Conservation (phyloP, 1,139 yeast genomes). For the Hyphopichia wangnamkhiaoensis region DNA sequence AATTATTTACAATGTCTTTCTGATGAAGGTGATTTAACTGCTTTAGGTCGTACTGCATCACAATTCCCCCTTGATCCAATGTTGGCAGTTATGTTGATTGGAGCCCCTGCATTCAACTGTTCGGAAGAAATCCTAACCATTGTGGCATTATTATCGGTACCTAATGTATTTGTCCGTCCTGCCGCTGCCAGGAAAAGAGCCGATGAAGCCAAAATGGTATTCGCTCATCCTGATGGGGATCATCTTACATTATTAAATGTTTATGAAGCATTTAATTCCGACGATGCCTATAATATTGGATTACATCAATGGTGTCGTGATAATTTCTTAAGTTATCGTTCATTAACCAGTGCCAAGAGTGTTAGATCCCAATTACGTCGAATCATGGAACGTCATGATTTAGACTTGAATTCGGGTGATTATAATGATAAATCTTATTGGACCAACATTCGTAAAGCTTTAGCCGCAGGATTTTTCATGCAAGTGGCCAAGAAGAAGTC, state of each 20-base stretch:
- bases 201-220: slow-evolving; percentile 83
- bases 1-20: slow-evolving; percentile 87
- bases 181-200: slow-evolving; percentile 85
- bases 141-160: slow-evolving; percentile 89
- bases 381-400: slow-evolving; percentile 78
- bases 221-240: slow-evolving; percentile 95
- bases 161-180: slow-evolving; percentile 93
- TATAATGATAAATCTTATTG: slow-evolving; percentile 67
- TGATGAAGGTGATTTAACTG: slow-evolving; percentile 88
- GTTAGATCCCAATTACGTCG: slow-evolving; percentile 83
- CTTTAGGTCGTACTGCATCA: slow-evolving; percentile 85
- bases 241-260: slow-evolving; percentile 90
- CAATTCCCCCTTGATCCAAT: slow-evolving; percentile 96
- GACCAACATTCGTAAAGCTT: slow-evolving; percentile 79
- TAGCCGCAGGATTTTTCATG: slow-evolving; percentile 95
- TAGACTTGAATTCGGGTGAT: slow-evolving; percentile 71
- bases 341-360: slow-evolving; percentile 78
- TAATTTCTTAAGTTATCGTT: slow-evolving; percentile 79
- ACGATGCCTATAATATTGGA: slow-evolving; percentile 63
- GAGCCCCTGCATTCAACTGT: slow-evolving; percentile 81
- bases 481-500: slow-evolving; percentile 91
- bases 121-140: slow-evolving; percentile 86
- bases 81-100: slow-evolving; percentile 89
- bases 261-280: slow-evolving; percentile 77
- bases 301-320: slow-evolving; percentile 88